Conservation (phyloP, 192 early-diverging fungal species). For the Podila horticola region DNA sequence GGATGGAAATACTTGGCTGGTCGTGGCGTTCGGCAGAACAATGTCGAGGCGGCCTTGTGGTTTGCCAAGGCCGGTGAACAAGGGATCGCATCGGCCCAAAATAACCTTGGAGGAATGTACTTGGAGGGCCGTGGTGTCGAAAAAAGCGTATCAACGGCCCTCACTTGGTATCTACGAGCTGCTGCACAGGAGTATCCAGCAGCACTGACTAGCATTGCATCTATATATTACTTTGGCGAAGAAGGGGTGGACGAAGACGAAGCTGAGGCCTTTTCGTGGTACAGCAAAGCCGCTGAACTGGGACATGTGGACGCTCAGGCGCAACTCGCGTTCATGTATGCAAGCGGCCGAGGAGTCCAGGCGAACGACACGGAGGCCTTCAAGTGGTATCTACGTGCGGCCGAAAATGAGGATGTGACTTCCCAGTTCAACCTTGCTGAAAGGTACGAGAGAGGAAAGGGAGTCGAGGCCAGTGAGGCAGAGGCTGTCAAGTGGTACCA, state of each 20-base stretch:
- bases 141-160: not conserved
- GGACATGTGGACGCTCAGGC: not conserved
- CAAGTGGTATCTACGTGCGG: constrained; percentile 11
- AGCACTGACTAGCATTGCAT: not conserved
- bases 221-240: not conserved
- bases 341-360: not conserved
- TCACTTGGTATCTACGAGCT: not conserved
- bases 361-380: not conserved
- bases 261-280: not conserved
- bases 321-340: not conserved
- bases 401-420: not conserved
- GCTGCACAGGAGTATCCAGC: not conserved
- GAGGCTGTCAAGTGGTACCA: not conserved
- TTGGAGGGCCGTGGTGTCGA: not conserved
- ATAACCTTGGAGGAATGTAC: not conserved
- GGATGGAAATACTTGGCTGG: not conserved
- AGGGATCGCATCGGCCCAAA: too few relatives aligned
- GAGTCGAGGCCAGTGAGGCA: not conserved
- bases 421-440: not conserved
- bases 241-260: not conserved
- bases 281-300: not conserved
- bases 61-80: too few relatives aligned
- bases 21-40: not conserved
- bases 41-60: not conserved
- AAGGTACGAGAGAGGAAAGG: not conserved